Percentiles rank a stretch among this genome's conserved stretches.
phyloP scores from a whole-genome alignment of 768 basidiomycete species.

The Rhodotorula paludigena region DNA sequence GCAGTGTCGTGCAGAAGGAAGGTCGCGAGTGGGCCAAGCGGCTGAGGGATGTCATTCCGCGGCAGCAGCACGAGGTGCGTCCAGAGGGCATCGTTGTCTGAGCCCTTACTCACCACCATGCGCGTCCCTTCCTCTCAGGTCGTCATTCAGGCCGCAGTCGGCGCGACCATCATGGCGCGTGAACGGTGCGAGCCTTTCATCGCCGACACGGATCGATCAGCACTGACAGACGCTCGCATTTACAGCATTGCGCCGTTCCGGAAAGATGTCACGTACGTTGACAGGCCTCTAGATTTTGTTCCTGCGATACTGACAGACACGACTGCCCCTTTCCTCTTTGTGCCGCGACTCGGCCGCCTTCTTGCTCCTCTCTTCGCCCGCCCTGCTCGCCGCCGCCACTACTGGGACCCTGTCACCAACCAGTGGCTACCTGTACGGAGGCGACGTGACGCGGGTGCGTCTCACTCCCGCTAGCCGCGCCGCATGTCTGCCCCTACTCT shows the following conservation, averaged over 20 bases:
- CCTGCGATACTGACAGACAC: no score
- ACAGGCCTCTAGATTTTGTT: no score
- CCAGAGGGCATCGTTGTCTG: no score
- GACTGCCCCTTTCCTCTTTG: no score
- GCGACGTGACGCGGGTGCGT: constrained; percentile 73
- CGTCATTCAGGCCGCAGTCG: constrained; percentile 88
- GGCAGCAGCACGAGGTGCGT: constrained; percentile 67
- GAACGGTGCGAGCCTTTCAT: constrained; percentile 56
- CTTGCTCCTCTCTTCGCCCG: no score
- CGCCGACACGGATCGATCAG: neutral
- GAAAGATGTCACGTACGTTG: constrained; percentile 44
- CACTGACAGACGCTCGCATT: neutral
- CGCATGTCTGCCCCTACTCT: no score
- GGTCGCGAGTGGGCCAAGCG: constrained; percentile 85
- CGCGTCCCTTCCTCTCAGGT: constrained; percentile 52
- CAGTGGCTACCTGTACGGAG: constrained; percentile 91
- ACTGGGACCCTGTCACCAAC: no score
- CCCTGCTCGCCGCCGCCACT: no score
- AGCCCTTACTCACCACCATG: neutral
- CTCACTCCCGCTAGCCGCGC: no score
- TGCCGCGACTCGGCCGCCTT: no score
- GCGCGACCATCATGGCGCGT: constrained; percentile 78
- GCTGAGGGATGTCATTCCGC: constrained; percentile 84
- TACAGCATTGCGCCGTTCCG: constrained; percentile 41
- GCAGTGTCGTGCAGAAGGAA: constrained; percentile 66